These are phyloP conservation scores for Hordeum vulgare DNA, from an alignment of 176 grass and related monocot species.

Conservation along the genomic window MorexV3_pseudomolecules_assembly NC_058524.1:561599156-561599655, in stretches of 20 bases:
- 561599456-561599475: conserved; percentile 59
- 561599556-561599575: not conserved
- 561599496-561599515: not conserved
- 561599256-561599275: conserved; percentile 60
- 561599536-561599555: not conserved
- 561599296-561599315: conserved; percentile 51
- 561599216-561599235: conserved; percentile 81
- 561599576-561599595: not conserved
- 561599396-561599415: conserved; percentile 55
- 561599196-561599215: conserved; percentile 65
- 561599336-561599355: conserved; percentile 53
- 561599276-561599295: conserved; percentile 67
- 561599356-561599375: conserved; percentile 55
- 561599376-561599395: conserved; percentile 42
- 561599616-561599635: not conserved
- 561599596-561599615: not conserved
- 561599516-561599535: not conserved
- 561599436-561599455: conserved; percentile 73
- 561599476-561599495: not conserved
- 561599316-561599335: conserved; percentile 32
- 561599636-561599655: not conserved
- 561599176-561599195: conserved; percentile 56
- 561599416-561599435: conserved; percentile 67
- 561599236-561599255: conserved; percentile 74
- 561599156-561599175: conserved; percentile 57